Percentiles rank a stretch among this genome's conserved stretches.
Evolutionary conservation across 208 protist species (phyloP).

Genomic region (Herpetomonas samuelpessoai): DNA sequence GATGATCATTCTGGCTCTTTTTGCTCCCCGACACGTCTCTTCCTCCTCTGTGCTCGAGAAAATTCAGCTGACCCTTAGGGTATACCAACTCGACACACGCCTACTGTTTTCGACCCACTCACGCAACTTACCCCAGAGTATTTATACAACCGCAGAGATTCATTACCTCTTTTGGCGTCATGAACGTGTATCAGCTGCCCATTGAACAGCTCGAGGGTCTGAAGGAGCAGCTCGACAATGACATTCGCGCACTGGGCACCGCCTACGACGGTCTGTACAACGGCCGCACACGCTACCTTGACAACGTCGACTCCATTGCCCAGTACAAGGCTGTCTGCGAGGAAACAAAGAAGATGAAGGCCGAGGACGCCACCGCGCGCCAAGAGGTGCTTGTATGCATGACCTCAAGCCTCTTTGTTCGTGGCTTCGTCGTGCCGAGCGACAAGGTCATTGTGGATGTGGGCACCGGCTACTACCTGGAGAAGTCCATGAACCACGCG

Average conservation of each 20-base stretch:
- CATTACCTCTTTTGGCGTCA: too few species aligned
- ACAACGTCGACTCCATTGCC: constrained; percentile 71
- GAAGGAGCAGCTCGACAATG: constrained; percentile 81
- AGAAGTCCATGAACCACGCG: constrained; percentile 70
- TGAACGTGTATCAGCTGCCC: constrained; percentile 78
- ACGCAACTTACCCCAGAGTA: too few species aligned
- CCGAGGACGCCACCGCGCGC: constrained; percentile 8
- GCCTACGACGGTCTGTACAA: constrained; percentile 81
- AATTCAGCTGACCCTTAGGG: too few species aligned
- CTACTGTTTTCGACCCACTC: too few species aligned
- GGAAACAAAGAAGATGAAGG: constrained; percentile 25
- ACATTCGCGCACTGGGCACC: constrained; percentile 66
- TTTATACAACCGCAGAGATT: too few species aligned
- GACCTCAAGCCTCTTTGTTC: constrained; percentile 78
- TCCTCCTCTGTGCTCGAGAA: too few species aligned
- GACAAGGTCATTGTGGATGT: constrained; percentile 83
- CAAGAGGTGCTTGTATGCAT: constrained; percentile 81
- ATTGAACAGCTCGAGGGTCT: constrained; percentile 88
- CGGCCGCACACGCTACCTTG: constrained; percentile 67
- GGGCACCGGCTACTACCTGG: constrained; percentile 85
- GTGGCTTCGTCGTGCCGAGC: constrained; percentile 59
- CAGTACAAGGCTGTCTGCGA: constrained; percentile 64
- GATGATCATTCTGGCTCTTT: too few species aligned
- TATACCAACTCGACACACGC: too few species aligned
- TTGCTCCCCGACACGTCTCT: too few species aligned